Evolutionary conservation across 2,329 filamentous ascomycete species (phyloP), one percentile per base, ranked within the genome.

Genomic region (Scolecobasidium constrictum): DNA sequence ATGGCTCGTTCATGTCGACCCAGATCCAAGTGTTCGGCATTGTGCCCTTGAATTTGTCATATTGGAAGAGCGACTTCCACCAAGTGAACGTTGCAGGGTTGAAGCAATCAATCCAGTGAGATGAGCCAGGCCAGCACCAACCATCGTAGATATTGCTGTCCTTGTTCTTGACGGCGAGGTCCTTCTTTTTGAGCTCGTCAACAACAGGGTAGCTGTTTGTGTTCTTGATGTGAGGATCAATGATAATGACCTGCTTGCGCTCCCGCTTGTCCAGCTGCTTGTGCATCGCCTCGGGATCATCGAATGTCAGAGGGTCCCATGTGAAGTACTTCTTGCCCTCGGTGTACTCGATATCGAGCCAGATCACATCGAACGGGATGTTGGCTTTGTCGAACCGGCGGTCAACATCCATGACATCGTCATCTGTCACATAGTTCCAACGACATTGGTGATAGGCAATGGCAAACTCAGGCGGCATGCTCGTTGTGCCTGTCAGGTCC

Each of bases 1-100:
- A 96, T 1, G 92, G 92, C 66, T 98, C 92, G 58, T 95, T 96
- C 92, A 98, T 98, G 61, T 98, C 92, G 61, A 98, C 98, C 92
- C 92, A 98, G 54, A 98, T 78, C 63, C 86, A 95, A 0, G 86
- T 81, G 61, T 96, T 98, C 49, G 81, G 72, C 53, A 81, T 73
- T 1, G 86, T 86, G 38, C 87, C 88, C 61, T 86, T 85, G 72
- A 95, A 98, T 33, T 67, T 75, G 57, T 86, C 79, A 51, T 93
- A 96, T 54, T 83, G 81, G 73, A 94, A 96, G 9, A 96, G 73
- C 3, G 72, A 66, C 52, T 78, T 83, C 90, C 92, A 98, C 92
- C 92, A 98, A 48, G 83, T 77, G 42, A 83, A 77, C 5, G 87
- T 85, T 42, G 82, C 81, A n/a, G 90, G 88, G 58, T 90, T 96